Evolutionary conservation across 192 early-diverging fungal genomes (phyloP), one percentile per base, ranked within the genome.

Genomic region (Entomortierella beljakovae): DNA sequence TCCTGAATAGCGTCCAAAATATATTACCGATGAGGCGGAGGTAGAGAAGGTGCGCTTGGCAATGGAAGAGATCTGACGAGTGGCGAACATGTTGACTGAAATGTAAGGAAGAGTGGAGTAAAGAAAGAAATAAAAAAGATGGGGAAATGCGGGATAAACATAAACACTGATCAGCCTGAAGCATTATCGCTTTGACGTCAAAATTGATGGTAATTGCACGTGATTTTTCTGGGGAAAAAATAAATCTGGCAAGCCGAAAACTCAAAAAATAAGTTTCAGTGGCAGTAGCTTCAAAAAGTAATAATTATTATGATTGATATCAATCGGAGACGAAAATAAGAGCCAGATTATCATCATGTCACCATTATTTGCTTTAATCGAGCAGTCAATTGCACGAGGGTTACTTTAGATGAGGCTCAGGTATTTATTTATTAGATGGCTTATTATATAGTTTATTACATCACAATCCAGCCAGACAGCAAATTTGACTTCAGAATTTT

Each of bases 11-110:
- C 15, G 3, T 20, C 43, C 11, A 46, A 15, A 15, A 2, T 11
- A 20, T 5, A 20, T 84, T 68, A 90, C 88, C 68, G 85, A 76
- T 56, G 79, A 80, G 43, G 82, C 60, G 35, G 89, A 87, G 63
- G 84, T 85, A 50, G 89, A 87, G 76, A 90, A 90, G 32, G 83
- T 74, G 60, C 89, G 87, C 61, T 74, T 80, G 64, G 67, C 67
- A 66, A 77, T 57, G 61, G 74, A 68, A 55, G 74, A 69, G 66
- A 64, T 57, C 65, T 68, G 74, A 38, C 65, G 65, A 26, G 74
- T 56, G 66, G 74, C 66, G 49, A 77, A 77, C 74, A 77, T 77
- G 50, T 42, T 40, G 34, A 26, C 6, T 57, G 29, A 18, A 10
- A 15, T 37, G 16, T 18, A 25, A 23, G 8, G 28, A 2, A 13